These are phyloP conservation scores for Climacium dendroides DNA, from an alignment of 225 moss, liverwort and hornwort genomes.

Conservation along the genomic window DNA sequence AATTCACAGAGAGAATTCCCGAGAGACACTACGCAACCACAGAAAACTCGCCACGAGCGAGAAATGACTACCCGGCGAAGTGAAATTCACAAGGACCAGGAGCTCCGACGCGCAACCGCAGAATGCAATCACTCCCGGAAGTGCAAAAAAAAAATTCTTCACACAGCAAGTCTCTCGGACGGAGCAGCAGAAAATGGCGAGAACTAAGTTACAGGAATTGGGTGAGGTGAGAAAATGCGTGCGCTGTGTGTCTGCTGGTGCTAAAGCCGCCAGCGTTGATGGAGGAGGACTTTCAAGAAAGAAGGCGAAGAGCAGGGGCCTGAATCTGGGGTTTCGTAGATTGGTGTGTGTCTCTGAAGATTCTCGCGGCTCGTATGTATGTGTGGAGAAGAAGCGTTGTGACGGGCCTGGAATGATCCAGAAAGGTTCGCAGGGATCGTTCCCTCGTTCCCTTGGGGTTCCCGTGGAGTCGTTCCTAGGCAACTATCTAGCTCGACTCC, in stretches of 20 bases:
- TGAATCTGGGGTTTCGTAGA: neutral
- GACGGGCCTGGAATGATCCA: neutral
- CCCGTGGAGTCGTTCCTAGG: neutral
- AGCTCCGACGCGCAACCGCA: neutral
- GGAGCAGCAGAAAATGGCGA: neutral
- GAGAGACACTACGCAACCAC: neutral
- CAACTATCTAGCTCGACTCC: neutral
- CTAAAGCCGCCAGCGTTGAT: neutral
- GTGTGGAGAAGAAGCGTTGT: neutral
- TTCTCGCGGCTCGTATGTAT: accelerated
- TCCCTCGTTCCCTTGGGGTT: neutral
- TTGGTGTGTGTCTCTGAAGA: neutral
- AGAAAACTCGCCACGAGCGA: neutral
- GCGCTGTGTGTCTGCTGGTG: neutral
- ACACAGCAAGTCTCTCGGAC: neutral
- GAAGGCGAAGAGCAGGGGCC: neutral
- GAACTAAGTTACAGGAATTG: neutral
- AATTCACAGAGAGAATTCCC: neutral
- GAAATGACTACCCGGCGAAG: neutral
- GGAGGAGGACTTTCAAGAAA: neutral
- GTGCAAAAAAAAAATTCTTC: neutral
- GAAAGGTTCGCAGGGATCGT: neutral
- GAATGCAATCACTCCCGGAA: neutral
- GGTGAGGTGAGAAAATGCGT: neutral
- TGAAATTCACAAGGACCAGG: neutral